Conservation (phyloP, 1,139 yeast genomes). For the Hyphopichia khmerensis region DNA sequence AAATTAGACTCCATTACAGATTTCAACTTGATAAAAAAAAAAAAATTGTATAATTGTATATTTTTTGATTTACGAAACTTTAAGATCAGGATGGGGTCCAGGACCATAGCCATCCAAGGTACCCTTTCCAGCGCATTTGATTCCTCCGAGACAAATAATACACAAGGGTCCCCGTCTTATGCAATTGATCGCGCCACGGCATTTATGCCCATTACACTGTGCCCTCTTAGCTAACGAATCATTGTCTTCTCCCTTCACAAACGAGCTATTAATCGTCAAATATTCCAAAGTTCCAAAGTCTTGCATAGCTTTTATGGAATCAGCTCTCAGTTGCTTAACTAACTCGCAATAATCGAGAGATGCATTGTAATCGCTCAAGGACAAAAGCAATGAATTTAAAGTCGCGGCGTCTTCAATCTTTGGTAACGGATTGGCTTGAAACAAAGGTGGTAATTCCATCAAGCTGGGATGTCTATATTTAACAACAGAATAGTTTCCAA, state of each 20-base stretch:
- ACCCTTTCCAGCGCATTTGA: no score
- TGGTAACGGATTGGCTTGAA: not conserved
- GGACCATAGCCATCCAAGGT: no score
- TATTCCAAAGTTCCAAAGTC: not conserved
- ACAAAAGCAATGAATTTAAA: not conserved
- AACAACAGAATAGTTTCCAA: not conserved
- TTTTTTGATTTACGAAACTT: no score
- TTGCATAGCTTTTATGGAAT: not conserved
- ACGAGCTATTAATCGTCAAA: not conserved
- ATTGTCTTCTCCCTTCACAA: not conserved
- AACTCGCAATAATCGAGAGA: not conserved
- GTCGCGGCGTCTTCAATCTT: not conserved
- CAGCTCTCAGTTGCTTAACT: not conserved
- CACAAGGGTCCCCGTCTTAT: no score
- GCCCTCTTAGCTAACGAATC: no score
- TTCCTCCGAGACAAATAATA: no score
- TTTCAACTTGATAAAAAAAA: no score
- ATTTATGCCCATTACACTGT: no score
- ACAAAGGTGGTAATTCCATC: not conserved
- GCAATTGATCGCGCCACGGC: no score
- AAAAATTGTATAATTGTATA: no score
- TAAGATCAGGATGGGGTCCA: no score
- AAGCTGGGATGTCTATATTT: not conserved
- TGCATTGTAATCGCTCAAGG: not conserved
- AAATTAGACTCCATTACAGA: no score